Evolutionary conservation across 441 rosid species (phyloP), one percentile per base, ranked within the genome.

Genomic region (Erodium chrysanthum): DNA sequence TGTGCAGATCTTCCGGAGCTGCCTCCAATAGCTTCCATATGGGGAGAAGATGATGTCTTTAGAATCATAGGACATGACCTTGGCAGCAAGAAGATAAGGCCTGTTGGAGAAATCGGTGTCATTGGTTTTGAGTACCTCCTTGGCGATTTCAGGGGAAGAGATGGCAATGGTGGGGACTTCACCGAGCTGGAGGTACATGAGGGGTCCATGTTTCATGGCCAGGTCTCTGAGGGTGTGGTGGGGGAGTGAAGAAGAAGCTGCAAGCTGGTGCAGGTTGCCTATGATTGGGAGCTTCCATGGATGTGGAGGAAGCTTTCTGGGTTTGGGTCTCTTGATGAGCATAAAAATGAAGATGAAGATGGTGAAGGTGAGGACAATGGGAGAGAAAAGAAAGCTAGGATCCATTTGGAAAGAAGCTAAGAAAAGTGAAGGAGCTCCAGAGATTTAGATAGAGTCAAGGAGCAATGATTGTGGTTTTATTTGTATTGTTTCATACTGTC

Each of bases 131-230:
- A 70, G 46, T 7, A 78, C 72, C 20, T 72, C 52, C 67, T 70
- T 78, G 4, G 72, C 80, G 5, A 68, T 29, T 70, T 76, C 78
- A 12, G 77, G 78, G 2, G 81, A 79, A 66, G 83, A 71, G 14
- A 80, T 33, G 5, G 80, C 71, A 4, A 81, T 61, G 4, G 69
- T 61, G 9, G 80, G 48, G 7, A 75, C 7, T 69, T 67, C 65
- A 5, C 86, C 84, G 22, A 83, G 70, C 70, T 80, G 71, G 7
- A 85, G 81, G 65, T 78, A 75, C 83, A 76, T 77, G 40, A 78
- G n/a, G 50, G 83, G 77, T 11, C 87, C 85, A 65, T 70, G 66
- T 7, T 71, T 78, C 67, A 66, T 70, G 1, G 84, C 80, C 69
- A 85, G 67, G 50, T 82, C 67, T 15, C 77, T 75, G 0, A 80